Percentiles rank a stretch among this genome's conserved stretches.
phyloP scores from a whole-genome alignment of 345 rosid genomes.

The Euphorbia tirucalli region DNA sequence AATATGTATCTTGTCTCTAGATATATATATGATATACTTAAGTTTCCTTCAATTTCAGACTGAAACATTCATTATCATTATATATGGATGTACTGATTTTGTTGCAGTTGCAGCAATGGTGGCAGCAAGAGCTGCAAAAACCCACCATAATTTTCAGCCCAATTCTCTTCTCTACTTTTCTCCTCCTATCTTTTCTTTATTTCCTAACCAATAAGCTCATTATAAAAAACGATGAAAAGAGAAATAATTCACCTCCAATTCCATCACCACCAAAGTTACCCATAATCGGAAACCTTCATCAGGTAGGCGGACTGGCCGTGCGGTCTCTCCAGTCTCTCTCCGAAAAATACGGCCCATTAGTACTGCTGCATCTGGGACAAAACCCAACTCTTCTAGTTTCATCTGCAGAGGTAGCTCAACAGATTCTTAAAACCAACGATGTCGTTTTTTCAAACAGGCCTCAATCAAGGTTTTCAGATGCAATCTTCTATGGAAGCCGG shows the following conservation, averaged over 20 bases:
- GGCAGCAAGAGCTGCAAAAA: neutral
- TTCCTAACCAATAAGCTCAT: no score
- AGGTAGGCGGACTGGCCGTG: conserved; percentile 13
- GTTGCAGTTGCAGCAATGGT: conserved; percentile 9
- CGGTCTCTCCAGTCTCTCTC: conserved; percentile 17
- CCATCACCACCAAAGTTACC: conserved; percentile 28
- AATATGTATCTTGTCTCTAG: no score
- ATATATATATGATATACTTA: no score
- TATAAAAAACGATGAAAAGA: neutral
- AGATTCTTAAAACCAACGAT: conserved; percentile 17
- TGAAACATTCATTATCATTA: no score
- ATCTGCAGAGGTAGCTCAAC: conserved; percentile 14
- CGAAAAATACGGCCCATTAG: conserved; percentile 24
- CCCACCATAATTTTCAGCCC: neutral
- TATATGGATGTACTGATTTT: neutral
- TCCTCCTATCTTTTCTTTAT: neutral
- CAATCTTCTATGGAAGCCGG: conserved; percentile 7
- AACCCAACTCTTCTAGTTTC: conserved; percentile 25
- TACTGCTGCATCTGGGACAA: conserved; percentile 17
- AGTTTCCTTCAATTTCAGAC: no score
- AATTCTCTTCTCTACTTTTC: neutral
- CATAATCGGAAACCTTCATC: conserved; percentile 29
- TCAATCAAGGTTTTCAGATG: conserved; percentile 3
- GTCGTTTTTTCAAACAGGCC: conserved; percentile 19
- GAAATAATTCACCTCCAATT: conserved; percentile 15